These are phyloP conservation scores for Solanum habrochaites DNA, from an alignment of 257 asterid genomes.

Conservation along the genomic window DNA sequence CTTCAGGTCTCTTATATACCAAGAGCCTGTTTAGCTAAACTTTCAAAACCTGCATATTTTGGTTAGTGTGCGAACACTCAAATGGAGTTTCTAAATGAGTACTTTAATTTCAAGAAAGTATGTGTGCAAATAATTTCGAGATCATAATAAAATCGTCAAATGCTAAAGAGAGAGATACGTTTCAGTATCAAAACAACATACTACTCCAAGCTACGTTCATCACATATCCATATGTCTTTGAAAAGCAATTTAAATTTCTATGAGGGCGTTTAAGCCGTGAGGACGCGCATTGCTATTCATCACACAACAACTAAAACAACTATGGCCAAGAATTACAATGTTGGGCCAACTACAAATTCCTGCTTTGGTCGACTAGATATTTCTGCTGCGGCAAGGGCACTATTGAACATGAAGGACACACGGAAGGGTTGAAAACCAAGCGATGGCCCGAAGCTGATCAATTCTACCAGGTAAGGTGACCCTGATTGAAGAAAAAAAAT, in stretches of 20 bases:
- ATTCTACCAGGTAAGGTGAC: slow-evolving; percentile 64
- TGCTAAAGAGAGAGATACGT: background rate
- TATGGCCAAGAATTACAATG: background rate
- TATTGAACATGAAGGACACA: slow-evolving; percentile 66
- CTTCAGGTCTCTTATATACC: background rate
- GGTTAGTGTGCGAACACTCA: too few relatives aligned
- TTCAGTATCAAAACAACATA: background rate
- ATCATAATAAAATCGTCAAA: background rate
- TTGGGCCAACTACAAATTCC: background rate
- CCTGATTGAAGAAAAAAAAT: slow-evolving; percentile 24
- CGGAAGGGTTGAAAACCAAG: slow-evolving; percentile 66
- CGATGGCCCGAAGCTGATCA: slow-evolving; percentile 67
- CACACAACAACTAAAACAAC: background rate
- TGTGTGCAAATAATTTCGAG: background rate
- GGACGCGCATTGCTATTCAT: too few relatives aligned
- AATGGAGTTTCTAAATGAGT: too few relatives aligned
- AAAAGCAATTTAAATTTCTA: background rate
- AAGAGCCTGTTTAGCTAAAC: background rate
- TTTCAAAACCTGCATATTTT: background rate
- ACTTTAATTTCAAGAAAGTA: too few relatives aligned
- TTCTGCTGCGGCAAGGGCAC: slow-evolving; percentile 60
- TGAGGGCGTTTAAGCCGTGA: background rate
- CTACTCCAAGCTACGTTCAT: background rate
- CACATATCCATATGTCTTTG: background rate
- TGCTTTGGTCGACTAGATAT: background rate